A percentile compares a stretch with the other conserved stretches of the same genome.
These are phyloP conservation scores for Ogataea methanolica DNA, from an alignment of 805 yeast genomes.

Conservation along the genomic window DNA sequence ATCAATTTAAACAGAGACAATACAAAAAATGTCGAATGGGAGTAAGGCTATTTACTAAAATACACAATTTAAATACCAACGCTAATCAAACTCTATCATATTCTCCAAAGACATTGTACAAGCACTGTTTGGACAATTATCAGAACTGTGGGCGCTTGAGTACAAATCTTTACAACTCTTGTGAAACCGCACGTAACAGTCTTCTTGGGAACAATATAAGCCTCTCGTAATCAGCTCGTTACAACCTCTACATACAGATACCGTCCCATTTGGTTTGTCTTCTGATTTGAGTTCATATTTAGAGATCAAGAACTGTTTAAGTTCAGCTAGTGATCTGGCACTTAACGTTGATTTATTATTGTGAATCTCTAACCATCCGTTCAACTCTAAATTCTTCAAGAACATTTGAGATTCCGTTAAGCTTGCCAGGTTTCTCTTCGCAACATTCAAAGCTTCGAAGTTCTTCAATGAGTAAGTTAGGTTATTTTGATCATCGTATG, in stretches of 20 bases:
- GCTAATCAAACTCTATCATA: conserved; percentile 12
- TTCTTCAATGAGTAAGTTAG: conserved; percentile 31
- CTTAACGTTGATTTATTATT: conserved; percentile 34
- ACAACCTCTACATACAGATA: conserved; percentile 47
- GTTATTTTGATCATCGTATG: conserved; percentile 21
- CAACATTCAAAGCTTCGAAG: conserved; percentile 33
- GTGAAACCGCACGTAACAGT: conserved; percentile 43
- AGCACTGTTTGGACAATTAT: conserved; percentile 29
- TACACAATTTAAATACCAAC: not conserved
- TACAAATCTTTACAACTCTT: conserved; percentile 41
- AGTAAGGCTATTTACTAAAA: conserved; percentile 8
- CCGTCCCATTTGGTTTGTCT: conserved; percentile 32
- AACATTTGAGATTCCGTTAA: conserved; percentile 34
- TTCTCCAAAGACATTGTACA: conserved; percentile 20
- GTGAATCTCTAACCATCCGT: conserved; percentile 48
- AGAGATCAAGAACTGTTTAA: conserved; percentile 39
- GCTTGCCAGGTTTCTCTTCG: conserved; percentile 12
- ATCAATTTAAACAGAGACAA: no score
- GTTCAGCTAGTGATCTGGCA: conserved; percentile 41
- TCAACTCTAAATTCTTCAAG: conserved; percentile 36
- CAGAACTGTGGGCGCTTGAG: conserved; percentile 26
- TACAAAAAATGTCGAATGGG: no score
- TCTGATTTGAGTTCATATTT: conserved; percentile 33
- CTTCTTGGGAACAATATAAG: conserved; percentile 30
- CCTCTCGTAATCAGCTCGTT: conserved; percentile 52